Evolutionary conservation across 1,139 yeast genomes (phyloP).

Genomic region (Pichia sp.): DNA sequence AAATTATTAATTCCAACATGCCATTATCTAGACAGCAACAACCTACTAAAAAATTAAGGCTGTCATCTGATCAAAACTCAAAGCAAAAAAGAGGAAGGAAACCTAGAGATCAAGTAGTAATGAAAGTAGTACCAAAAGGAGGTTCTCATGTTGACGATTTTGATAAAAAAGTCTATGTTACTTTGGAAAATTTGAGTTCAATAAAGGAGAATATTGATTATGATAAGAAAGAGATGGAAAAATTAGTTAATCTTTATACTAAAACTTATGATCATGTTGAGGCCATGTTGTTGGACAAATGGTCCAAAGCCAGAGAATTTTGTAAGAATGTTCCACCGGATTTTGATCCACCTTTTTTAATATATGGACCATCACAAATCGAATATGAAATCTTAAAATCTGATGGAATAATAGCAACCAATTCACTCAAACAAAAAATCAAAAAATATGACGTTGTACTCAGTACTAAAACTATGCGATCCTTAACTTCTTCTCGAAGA

Average conservation of each 20-base stretch:
- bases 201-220: constrained; percentile 6
- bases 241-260: constrained; percentile 5
- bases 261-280: constrained; percentile 10
- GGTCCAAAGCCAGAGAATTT: constrained; percentile 8
- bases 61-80: not conserved
- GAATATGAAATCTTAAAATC: constrained; percentile 24
- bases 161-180: constrained; percentile 3
- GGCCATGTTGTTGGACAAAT: constrained; percentile 11
- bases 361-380: constrained; percentile 28
- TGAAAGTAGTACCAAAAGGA: not conserved
- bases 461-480: constrained; percentile 24
- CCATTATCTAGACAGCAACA: not conserved
- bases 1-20: too few species aligned
- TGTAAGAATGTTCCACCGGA: constrained; percentile 5
- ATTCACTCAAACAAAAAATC: constrained; percentile 20
- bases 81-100: not conserved
- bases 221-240: constrained; percentile 6
- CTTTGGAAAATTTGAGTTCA: constrained; percentile 4
- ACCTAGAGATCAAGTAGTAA: not conserved
- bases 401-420: constrained; percentile 24
- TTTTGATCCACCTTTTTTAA: constrained; percentile 20
- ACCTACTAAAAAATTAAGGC: not conserved
- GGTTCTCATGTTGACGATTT: not conserved
- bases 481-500: constrained; percentile 25
- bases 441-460: constrained; percentile 21